A percentile compares a stretch with the other conserved stretches of the same genome.
These are phyloP conservation scores for Nakaseomyces glabratus DNA, from an alignment of 1,139 yeast genomes.

Conservation along the genomic window DNA sequence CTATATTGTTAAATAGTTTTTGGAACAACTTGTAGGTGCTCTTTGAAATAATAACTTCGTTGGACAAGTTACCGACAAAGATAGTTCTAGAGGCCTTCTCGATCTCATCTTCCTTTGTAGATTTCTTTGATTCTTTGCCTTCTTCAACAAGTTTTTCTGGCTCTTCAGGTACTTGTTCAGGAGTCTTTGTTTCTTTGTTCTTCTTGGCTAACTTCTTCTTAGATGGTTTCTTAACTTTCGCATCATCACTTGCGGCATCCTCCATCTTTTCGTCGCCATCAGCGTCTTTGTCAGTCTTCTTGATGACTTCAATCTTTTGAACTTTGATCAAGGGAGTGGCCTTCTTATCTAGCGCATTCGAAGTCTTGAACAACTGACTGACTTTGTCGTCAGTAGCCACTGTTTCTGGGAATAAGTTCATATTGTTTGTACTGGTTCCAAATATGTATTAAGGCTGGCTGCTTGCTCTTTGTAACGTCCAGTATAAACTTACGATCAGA, in stretches of 20 bases:
- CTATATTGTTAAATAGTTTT: constrained; percentile 36
- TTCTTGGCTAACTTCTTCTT: constrained; percentile 5
- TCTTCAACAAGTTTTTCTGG: constrained; percentile 30
- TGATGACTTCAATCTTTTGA: background rate
- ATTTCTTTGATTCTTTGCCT: constrained; percentile 36
- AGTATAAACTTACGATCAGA: no score
- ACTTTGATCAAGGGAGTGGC: constrained; percentile 2
- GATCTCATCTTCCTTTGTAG: constrained; percentile 52
- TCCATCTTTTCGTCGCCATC: constrained; percentile 2
- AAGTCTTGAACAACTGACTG: constrained; percentile 4
- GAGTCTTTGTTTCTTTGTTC: constrained; percentile 15
- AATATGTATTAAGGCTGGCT: no score
- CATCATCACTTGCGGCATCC: constrained; percentile 7
- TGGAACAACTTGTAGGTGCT: constrained; percentile 55
- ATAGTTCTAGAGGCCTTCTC: constrained; percentile 82
- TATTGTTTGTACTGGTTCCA: background rate
- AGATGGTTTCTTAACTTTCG: constrained; percentile 12
- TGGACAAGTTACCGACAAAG: constrained; percentile 80
- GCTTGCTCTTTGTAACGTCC: no score
- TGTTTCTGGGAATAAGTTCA: constrained; percentile 6
- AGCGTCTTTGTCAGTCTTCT: background rate
- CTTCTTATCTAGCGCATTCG: constrained; percentile 3
- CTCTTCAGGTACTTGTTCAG: constrained; percentile 10
- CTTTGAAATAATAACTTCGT: constrained; percentile 57
- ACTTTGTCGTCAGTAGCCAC: constrained; percentile 1